Evolutionary conservation across 2,329 filamentous ascomycete species (phyloP).

Genomic region (Hymenoscyphus albidus): DNA sequence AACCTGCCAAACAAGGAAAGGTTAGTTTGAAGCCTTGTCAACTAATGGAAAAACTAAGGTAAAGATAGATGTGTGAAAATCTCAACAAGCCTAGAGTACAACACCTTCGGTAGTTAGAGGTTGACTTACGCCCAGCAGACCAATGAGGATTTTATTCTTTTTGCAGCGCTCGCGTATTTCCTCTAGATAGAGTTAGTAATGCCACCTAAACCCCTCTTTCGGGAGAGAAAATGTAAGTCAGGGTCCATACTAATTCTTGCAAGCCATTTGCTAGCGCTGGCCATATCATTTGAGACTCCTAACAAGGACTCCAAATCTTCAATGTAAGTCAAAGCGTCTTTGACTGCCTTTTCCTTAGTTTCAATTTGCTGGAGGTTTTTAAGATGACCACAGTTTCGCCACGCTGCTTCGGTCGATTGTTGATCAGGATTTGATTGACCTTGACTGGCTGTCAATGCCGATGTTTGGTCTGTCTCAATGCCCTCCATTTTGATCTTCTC

Average conservation of each 20-base stretch:
- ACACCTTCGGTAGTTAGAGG: too few relatives aligned
- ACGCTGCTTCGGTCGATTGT: background rate
- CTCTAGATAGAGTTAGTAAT: background rate
- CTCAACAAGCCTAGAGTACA: too few relatives aligned
- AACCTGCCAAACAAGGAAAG: background rate
- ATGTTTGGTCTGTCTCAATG: too few relatives aligned
- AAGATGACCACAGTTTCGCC: background rate
- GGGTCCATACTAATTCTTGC: conserved; percentile 1
- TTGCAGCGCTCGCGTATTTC: conserved; percentile 11
- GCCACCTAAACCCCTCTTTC: background rate
- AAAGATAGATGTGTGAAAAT: too few relatives aligned
- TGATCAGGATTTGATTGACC: background rate
- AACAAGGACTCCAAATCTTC: background rate
- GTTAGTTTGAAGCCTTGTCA: background rate
- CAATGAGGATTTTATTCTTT: conserved; percentile 15
- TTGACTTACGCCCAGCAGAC: conserved; percentile 47
- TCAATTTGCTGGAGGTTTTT: background rate
- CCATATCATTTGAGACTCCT: background rate
- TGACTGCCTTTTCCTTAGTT: conserved; percentile 5
- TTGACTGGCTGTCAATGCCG: too few relatives aligned
- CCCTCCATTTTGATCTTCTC: too few relatives aligned
- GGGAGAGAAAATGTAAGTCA: background rate
- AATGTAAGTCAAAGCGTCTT: conserved; percentile 2
- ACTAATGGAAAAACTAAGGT: too few relatives aligned
- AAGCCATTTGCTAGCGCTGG: background rate